A percentile compares a stretch with the other conserved stretches of the same genome.
phyloP scores from a whole-genome alignment of 2,329 filamentous ascomycete genomes.

The Fusarium xylarioides region DNA sequence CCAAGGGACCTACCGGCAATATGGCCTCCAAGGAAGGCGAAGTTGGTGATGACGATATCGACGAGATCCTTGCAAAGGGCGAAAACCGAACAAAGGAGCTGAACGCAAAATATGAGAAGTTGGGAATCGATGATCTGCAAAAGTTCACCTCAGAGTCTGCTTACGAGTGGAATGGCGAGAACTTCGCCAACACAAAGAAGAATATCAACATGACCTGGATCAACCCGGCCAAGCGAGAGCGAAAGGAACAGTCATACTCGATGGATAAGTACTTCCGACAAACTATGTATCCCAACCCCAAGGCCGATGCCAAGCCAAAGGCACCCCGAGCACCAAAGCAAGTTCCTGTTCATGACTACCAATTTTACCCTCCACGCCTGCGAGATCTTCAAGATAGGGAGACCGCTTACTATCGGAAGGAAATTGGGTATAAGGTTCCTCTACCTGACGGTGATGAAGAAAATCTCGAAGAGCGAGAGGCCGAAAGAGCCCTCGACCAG shows the following conservation, averaged over 20 bases:
- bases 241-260: slow-evolving; percentile 97
- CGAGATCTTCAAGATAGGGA: slow-evolving; percentile 94
- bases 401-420: slow-evolving; percentile 94
- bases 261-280: slow-evolving; percentile 99
- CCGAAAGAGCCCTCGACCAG: slow-evolving; percentile 87
- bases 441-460: slow-evolving; percentile 89
- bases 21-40: slow-evolving; percentile 68
- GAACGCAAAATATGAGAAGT: slow-evolving; percentile 93
- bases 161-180: slow-evolving; percentile 99
- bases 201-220: slow-evolving; percentile 96
- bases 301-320: slow-evolving; percentile 89
- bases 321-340: slow-evolving; percentile 96
- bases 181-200: slow-evolving; percentile 91
- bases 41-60: slow-evolving; percentile 88
- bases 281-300: slow-evolving; percentile 81
- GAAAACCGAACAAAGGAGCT: slow-evolving; percentile 90
- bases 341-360: slow-evolving; percentile 91
- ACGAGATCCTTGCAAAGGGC: slow-evolving; percentile 84
- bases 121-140: slow-evolving; percentile 95
- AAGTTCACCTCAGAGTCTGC: slow-evolving; percentile 98
- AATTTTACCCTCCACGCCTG: slow-evolving; percentile 89
- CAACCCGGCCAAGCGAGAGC: slow-evolving; percentile 96
- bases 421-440: slow-evolving; percentile 94
- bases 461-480: slow-evolving; percentile 84
- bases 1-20: slow-evolving; percentile 70